These are phyloP conservation scores for Eucalyptus urophylla DNA, from an alignment of 345 rosid species.

Conservation along the genomic window DNA sequence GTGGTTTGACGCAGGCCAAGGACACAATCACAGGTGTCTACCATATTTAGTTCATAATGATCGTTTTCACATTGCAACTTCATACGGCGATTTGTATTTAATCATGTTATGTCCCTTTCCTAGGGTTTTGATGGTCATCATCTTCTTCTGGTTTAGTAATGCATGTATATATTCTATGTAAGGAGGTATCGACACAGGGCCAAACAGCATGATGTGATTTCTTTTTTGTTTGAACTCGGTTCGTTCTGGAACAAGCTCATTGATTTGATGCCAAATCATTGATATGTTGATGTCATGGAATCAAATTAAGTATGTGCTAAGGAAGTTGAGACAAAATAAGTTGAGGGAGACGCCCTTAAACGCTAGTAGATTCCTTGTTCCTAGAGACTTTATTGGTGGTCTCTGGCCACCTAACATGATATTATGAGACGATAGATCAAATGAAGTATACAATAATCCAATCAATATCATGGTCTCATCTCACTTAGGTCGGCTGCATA, in stretches of 20 bases:
- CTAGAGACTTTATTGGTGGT: not conserved
- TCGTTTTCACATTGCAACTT: not conserved
- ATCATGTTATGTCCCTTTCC: not conserved
- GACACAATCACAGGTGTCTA: not conserved
- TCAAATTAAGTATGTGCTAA: not conserved
- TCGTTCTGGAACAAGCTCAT: not conserved
- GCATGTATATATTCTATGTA: not conserved
- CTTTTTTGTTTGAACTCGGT: not conserved
- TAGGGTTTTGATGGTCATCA: not conserved
- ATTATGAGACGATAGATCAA: not conserved
- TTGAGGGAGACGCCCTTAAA: not conserved
- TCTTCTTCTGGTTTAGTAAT: not conserved
- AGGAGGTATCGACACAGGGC: not conserved
- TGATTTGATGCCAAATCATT: not conserved
- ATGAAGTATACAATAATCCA: not conserved
- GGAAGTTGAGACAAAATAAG: not conserved
- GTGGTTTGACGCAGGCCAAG: not conserved
- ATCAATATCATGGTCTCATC: not conserved
- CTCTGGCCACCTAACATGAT: not conserved
- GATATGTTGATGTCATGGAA: not conserved
- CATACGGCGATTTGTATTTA: not conserved
- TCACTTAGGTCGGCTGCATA: not conserved
- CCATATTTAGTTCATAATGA: not conserved
- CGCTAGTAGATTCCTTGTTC: not conserved
- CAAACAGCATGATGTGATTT: not conserved